A percentile compares a stretch with the other conserved stretches of the same genome.
Evolutionary conservation across 768 basidiomycete genomes (phyloP).

Genomic region (Phylloporus sp.): DNA sequence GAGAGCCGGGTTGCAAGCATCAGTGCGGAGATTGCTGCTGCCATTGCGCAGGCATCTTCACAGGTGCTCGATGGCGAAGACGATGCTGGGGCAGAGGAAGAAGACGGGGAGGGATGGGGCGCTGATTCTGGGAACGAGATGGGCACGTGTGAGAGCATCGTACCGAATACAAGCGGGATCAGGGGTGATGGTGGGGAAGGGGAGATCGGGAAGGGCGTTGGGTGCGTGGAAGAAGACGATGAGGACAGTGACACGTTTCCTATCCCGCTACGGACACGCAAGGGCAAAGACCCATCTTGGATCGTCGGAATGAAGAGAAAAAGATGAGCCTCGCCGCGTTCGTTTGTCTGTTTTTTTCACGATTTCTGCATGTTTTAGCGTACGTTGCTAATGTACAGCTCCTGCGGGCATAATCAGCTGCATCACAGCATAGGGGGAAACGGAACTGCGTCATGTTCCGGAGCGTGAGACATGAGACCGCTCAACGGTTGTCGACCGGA

Average conservation of each 20-base stretch:
- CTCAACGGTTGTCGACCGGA: conserved; percentile 10
- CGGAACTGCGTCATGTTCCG: conserved; percentile 16
- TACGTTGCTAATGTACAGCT: conserved; percentile 16
- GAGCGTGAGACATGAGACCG: conserved; percentile 21
- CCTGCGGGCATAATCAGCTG: conserved; percentile 17
- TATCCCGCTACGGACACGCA: conserved; percentile 64
- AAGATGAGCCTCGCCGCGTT: conserved; percentile 39
- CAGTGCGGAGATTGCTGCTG: conserved; percentile 75
- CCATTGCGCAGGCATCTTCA: conserved; percentile 69
- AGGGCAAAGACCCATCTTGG: conserved; percentile 48
- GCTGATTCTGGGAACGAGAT: conserved; percentile 50
- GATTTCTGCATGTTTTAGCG: conserved; percentile 4
- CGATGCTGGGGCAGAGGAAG: conserved; percentile 38
- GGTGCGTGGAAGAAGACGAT: conserved; percentile 49
- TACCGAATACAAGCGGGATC: conserved; percentile 60
- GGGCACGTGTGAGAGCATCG: conserved; percentile 44
- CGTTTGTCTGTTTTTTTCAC: neutral
- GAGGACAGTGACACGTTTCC: conserved; percentile 70
- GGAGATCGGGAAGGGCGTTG: conserved; percentile 21
- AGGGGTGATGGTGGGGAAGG: conserved; percentile 35
- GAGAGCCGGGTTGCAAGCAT: conserved; percentile 71
- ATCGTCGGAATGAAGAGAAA: conserved; percentile 58
- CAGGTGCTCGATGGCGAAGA: conserved; percentile 55
- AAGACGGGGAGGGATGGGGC: conserved; percentile 37
- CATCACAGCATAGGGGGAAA: neutral